These are phyloP conservation scores for Psilocybe tampanensis DNA, from an alignment of 768 basidiomycete species.

Conservation along the genomic window DNA sequence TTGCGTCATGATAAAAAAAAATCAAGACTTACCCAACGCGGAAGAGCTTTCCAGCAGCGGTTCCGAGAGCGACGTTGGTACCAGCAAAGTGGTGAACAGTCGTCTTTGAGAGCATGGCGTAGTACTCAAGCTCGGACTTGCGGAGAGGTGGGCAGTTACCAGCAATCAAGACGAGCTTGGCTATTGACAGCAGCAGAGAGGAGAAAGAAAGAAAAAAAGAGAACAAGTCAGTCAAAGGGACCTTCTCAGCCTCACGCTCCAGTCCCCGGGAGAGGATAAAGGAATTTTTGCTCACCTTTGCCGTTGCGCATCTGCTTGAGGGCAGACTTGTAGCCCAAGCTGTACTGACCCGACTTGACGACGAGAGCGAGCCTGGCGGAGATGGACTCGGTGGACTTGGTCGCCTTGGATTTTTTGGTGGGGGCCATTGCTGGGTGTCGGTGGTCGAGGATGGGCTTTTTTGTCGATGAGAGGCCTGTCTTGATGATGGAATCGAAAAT, in stretches of 20 bases:
- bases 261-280: slow-evolving; percentile 76
- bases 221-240: slow-evolving; percentile 75
- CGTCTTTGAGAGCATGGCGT: slow-evolving; percentile 99
- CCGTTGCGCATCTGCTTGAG: slow-evolving; percentile 98
- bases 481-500: neutral
- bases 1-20: neutral
- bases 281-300: slow-evolving; percentile 74
- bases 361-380: slow-evolving; percentile 91
- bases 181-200: slow-evolving; percentile 39
- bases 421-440: slow-evolving; percentile 73
- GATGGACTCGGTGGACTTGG: slow-evolving; percentile 94
- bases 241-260: slow-evolving; percentile 99
- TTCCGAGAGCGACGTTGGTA: slow-evolving; percentile 97
- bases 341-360: slow-evolving; percentile 99
- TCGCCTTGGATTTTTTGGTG: slow-evolving; percentile 91
- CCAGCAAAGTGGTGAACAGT: slow-evolving; percentile 98
- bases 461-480: too few relatives aligned
- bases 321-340: slow-evolving; percentile 96
- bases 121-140: slow-evolving; percentile 99
- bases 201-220: neutral
- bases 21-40: slow-evolving; percentile 75
- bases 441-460: slow-evolving; percentile 25
- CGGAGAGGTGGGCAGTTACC: slow-evolving; percentile 99
- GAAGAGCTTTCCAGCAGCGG: slow-evolving; percentile 99
- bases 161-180: slow-evolving; percentile 98